A percentile compares a stretch with the other conserved stretches of the same genome.
Conservation (phyloP, 176 grass and related monocot genomes). For the Paspalum vaginatum region DNA sequence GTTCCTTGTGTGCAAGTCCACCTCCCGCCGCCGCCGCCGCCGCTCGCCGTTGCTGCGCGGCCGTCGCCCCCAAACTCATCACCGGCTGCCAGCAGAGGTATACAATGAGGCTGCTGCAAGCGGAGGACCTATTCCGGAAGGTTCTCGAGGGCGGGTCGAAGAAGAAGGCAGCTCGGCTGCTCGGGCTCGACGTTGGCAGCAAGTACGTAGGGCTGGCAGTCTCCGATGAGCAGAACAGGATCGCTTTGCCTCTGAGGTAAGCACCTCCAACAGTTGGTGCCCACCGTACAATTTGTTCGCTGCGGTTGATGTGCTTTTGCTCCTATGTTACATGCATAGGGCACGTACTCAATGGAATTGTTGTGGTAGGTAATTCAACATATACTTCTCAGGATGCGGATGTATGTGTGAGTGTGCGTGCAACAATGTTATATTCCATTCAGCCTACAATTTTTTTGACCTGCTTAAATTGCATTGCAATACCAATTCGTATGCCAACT, state of each 20-base stretch:
- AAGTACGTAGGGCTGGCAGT: constrained; percentile 83
- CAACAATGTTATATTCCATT: constrained; percentile 2
- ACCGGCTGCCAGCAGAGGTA: neutral
- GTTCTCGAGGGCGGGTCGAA: constrained; percentile 40
- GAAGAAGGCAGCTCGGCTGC: constrained; percentile 46
- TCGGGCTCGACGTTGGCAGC: constrained; percentile 84
- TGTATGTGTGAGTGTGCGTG: constrained; percentile 5
- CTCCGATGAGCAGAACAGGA: constrained; percentile 66
- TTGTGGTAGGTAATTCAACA: neutral
- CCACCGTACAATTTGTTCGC: neutral
- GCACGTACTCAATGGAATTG: neutral
- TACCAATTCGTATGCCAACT: neutral
- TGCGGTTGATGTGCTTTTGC: neutral
- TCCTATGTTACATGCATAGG: neutral
- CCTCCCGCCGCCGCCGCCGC: constrained; percentile 1
- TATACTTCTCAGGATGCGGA: neutral
- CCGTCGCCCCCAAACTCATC: neutral
- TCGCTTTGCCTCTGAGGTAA: constrained; percentile 76
- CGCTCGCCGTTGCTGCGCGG: constrained; percentile 2
- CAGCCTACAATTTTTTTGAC: neutral
- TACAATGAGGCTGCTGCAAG: constrained; percentile 73
- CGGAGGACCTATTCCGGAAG: constrained; percentile 64
- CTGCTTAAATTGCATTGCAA: neutral
- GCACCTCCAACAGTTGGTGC: constrained; percentile 5
- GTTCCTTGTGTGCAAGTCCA: neutral